phyloP scores from a whole-genome alignment of 495 filamentous ascomycete genomes.

The Neurospora africana region DNA sequence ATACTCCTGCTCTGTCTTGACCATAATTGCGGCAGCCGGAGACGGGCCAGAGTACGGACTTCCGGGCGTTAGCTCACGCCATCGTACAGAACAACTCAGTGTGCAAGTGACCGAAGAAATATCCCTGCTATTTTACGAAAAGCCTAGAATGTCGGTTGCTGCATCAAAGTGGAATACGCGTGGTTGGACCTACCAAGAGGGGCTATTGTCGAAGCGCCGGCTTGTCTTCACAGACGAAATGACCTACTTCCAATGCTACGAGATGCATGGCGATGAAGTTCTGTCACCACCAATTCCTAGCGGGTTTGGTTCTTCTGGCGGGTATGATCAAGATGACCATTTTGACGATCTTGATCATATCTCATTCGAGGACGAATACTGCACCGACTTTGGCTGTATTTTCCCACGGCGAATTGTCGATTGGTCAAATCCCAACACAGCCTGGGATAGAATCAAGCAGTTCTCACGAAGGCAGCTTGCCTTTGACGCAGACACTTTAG shows the following conservation, averaged over 20 bases:
- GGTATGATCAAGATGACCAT: background rate
- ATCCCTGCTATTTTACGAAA: background rate
- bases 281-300: background rate
- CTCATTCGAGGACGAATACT: background rate
- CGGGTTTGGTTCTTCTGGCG: too few relatives aligned
- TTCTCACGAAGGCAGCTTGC: background rate
- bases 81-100: background rate
- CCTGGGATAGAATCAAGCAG: background rate
- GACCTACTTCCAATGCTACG: slow-evolving; percentile 28
- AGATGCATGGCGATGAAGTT: slow-evolving; percentile 13
- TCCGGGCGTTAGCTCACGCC: slow-evolving; percentile 11
- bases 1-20: slow-evolving; percentile 10
- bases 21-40: slow-evolving; percentile 17
- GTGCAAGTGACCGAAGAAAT: background rate
- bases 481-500: background rate
- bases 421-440: background rate
- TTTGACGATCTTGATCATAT: background rate
- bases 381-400: background rate
- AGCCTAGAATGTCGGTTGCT: background rate
- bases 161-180: slow-evolving; percentile 24
- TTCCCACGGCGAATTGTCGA: background rate
- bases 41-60: slow-evolving; percentile 12
- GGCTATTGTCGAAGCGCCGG: slow-evolving; percentile 17
- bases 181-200: slow-evolving; percentile 38
- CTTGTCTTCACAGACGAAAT: slow-evolving; percentile 15